Conservation (phyloP, 257 asterid genomes). For the Verbena officinalis region DNA sequence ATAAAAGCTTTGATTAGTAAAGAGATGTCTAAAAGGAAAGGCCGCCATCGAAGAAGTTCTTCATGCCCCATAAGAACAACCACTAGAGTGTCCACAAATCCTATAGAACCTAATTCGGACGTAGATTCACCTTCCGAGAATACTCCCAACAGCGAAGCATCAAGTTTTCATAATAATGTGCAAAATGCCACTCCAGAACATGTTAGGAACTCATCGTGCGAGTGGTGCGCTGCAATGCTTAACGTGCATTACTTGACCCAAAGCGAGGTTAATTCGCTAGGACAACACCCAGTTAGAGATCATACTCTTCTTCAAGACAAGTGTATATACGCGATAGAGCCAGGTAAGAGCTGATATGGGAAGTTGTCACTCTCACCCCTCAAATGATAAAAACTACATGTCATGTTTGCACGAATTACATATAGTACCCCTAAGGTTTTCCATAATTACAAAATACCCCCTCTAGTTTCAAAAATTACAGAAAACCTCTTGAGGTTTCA, state of each 20-base stretch:
- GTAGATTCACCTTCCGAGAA: not conserved
- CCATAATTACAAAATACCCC: too few relatives aligned
- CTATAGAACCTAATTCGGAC: conserved; percentile 26
- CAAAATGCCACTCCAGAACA: conserved; percentile 24
- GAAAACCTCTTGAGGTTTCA: too few relatives aligned
- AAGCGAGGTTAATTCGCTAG: conserved; percentile 37
- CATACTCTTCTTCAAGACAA: conserved; percentile 55
- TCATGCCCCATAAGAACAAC: conserved; percentile 47
- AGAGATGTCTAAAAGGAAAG: conserved; percentile 51
- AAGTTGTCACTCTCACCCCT: too few relatives aligned
- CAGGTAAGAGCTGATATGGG: conserved; percentile 20
- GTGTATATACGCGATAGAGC: conserved; percentile 52
- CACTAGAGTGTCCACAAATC: conserved; percentile 28
- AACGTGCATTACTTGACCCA: conserved; percentile 50
- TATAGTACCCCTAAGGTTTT: too few relatives aligned
- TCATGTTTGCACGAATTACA: too few relatives aligned
- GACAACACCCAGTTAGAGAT: conserved; percentile 43
- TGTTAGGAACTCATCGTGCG: conserved; percentile 22
- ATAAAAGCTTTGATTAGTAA: conserved; percentile 62
- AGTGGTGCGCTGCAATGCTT: conserved; percentile 36
- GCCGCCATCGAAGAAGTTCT: conserved; percentile 63
- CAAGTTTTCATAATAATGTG: conserved; percentile 18
- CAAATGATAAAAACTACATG: too few relatives aligned
- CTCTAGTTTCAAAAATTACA: too few relatives aligned
- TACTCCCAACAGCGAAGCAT: not conserved